These are phyloP conservation scores for Yarrowia sp. DNA, from an alignment of 805 yeast genomes.

Conservation along the genomic window DNA sequence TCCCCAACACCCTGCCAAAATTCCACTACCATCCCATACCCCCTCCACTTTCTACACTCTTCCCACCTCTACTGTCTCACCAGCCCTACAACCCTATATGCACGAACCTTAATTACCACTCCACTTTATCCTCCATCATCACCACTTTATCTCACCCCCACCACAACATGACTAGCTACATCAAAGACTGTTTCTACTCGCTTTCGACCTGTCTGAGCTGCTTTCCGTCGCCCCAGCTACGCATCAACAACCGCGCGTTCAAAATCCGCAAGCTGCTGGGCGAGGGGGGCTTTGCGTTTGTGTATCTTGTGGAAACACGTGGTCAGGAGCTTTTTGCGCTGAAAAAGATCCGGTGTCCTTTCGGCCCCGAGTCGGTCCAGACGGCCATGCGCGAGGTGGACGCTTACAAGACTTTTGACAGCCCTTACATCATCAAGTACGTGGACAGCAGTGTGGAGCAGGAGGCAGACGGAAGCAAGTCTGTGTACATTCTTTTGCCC, in stretches of 20 bases:
- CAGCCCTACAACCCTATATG: background rate
- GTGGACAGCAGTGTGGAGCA: slow-evolving; percentile 69
- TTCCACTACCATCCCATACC: too few species aligned
- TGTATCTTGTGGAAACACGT: slow-evolving; percentile 59
- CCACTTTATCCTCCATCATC: background rate
- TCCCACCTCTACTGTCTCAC: background rate
- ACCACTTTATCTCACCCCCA: background rate
- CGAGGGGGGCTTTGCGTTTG: slow-evolving; percentile 87
- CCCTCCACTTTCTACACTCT: background rate
- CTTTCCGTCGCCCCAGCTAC: slow-evolving; percentile 51
- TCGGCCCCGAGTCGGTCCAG: slow-evolving; percentile 72
- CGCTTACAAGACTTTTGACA: slow-evolving; percentile 64
- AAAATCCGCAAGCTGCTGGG: slow-evolving; percentile 70
- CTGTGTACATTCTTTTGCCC: slow-evolving; percentile 76
- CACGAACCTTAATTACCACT: background rate
- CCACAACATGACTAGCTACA: background rate
- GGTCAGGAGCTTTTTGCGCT: slow-evolving; percentile 59
- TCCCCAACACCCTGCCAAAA: too few species aligned
- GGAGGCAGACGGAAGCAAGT: slow-evolving; percentile 73
- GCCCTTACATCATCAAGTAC: slow-evolving; percentile 59
- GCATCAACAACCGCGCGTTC: slow-evolving; percentile 60
- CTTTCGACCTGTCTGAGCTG: slow-evolving; percentile 41
- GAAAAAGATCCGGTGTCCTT: slow-evolving; percentile 83
- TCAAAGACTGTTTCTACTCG: slow-evolving; percentile 35
- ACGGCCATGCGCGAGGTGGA: slow-evolving; percentile 75